Evolutionary conservation across 768 basidiomycete genomes (phyloP), one percentile per base, ranked within the genome.

Genomic region (Leccinum subtestaceum): DNA sequence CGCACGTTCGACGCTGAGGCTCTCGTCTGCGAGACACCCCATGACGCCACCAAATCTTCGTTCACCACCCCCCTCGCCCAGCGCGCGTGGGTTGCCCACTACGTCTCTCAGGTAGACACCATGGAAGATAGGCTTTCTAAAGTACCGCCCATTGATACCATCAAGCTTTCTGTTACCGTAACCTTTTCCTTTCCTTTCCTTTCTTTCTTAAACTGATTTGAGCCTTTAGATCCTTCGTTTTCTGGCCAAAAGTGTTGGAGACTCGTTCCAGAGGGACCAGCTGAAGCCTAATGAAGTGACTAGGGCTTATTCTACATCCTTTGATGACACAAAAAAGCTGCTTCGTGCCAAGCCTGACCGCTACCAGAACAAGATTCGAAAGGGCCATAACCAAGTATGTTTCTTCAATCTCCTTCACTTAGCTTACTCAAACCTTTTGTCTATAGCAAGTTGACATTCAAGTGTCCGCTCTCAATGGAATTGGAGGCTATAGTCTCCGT

Each of bases 311-410:
- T 4, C 51, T 5, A 63, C 69, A 21, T 52, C 67, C 0, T 59
- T 49, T 12, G 59, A 67, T 19, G 40, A 15, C 1, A 7, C 25
- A 7, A 64, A 67, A 40, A 64, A 61, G n/a, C 50, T 51, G 4
- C 65, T 72, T 43, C 23, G 21, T 8, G 65, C 61, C 7, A 50
- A 57, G 17, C 55, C 72, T 8, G 66, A 69, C 29, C 66, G 75
- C 0, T 78, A 64, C 64, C 27, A 29, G 29, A 29, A 29, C 29
- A 70, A 61, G 45, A 59, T 78, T 7, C 72, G 64, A 2, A 53
- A 74, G 32, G 73, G 77, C 7, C 25, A 34, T 0, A 63, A 70
- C 17, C 76, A 79, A 72, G 84, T 80, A 60, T 59, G 72, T 65
- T 21, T 15, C 34, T 47, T 4, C 4, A 19, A 43, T 21, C n/a